phyloP scores from a whole-genome alignment of 179 eudicot species.

The Drosera spatulata region DNA sequence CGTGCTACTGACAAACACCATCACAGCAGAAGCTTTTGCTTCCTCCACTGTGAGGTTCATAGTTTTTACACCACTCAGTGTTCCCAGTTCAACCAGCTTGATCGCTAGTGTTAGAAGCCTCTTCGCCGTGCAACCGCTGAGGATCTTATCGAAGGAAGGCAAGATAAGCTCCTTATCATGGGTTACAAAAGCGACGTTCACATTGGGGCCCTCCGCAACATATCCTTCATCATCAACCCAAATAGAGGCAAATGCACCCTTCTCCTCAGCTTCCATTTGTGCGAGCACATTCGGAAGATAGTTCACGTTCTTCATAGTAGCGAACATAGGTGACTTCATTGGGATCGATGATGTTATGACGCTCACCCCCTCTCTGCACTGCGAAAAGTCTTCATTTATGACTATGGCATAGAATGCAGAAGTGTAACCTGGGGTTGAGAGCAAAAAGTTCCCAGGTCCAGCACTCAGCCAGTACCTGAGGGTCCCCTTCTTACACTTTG shows the following conservation, averaged over 20 bases:
- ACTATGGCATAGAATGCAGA: conserved; percentile 66
- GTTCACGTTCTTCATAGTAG: conserved; percentile 59
- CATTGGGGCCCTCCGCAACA: conserved; percentile 70
- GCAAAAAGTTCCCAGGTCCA: conserved; percentile 71
- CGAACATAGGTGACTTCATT: conserved; percentile 56
- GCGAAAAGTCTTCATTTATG: conserved; percentile 34
- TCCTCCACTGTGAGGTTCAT: conserved; percentile 30
- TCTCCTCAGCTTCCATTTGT: conserved; percentile 60
- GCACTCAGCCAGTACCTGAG: conserved; percentile 56
- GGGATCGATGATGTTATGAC: conserved; percentile 56
- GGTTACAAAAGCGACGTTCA: conserved; percentile 60
- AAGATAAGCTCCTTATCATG: conserved; percentile 50
- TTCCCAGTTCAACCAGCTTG: conserved; percentile 39
- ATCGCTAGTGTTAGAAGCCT: conserved; percentile 56
- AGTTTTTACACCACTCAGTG: conserved; percentile 30
- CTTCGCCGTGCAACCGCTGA: conserved; percentile 63
- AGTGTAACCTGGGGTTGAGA: conserved; percentile 42
- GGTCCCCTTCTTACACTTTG: conserved; percentile 49
- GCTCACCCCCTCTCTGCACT: conserved; percentile 47
- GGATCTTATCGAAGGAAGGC: conserved; percentile 54
- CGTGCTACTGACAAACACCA: conserved; percentile 63
- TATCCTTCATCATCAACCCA: conserved; percentile 61
- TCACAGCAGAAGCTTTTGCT: conserved; percentile 44
- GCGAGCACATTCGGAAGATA: conserved; percentile 71
- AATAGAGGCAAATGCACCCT: conserved; percentile 47